Percentiles rank a stretch among this genome's conserved stretches.
Conservation (phyloP, 2,329 filamentous ascomycete species). For the Aaosphaeria arxii region DNA sequence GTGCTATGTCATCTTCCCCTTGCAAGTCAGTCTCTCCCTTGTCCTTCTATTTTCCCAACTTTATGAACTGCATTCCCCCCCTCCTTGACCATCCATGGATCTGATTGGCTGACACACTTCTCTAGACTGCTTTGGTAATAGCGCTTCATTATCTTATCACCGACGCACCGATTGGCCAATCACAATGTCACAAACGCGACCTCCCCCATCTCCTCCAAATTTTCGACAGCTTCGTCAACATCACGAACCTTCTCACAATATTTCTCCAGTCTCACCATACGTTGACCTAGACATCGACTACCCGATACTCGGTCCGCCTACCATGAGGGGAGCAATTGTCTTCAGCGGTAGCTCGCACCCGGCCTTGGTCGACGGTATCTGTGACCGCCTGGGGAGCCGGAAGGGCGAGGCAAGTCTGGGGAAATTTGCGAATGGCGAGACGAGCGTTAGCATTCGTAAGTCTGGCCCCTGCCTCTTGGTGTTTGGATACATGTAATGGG, state of each 20-base stretch:
- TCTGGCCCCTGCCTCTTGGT: slow-evolving; percentile 1
- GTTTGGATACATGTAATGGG: too few relatives aligned
- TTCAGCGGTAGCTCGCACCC: slow-evolving; percentile 67
- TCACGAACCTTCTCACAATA: not conserved
- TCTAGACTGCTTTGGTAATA: too few relatives aligned
- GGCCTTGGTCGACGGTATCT: slow-evolving; percentile 61
- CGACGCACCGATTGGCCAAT: too few relatives aligned
- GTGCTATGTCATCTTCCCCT: too few relatives aligned
- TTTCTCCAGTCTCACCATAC: not conserved
- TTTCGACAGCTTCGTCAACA: not conserved
- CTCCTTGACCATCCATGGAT: too few relatives aligned
- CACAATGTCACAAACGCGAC: not conserved
- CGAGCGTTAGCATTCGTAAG: slow-evolving; percentile 63
- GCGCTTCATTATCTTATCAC: too few relatives aligned
- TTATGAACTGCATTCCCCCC: too few relatives aligned
- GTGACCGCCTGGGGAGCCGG: slow-evolving; percentile 61
- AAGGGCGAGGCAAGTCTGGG: slow-evolving; percentile 59
- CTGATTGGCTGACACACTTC: too few relatives aligned
- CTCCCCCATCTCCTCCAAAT: not conserved
- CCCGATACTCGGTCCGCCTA: slow-evolving; percentile 35
- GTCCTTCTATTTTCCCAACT: too few relatives aligned
- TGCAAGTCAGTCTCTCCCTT: too few relatives aligned
- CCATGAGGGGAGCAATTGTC: slow-evolving; percentile 65
- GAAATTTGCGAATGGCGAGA: slow-evolving; percentile 70
- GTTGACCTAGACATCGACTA: slow-evolving; percentile 16